Percentiles rank a stretch among this genome's conserved stretches.
Conservation (phyloP, 2,329 filamentous ascomycete species). For the Dactylonectria macrodidyma region DNA sequence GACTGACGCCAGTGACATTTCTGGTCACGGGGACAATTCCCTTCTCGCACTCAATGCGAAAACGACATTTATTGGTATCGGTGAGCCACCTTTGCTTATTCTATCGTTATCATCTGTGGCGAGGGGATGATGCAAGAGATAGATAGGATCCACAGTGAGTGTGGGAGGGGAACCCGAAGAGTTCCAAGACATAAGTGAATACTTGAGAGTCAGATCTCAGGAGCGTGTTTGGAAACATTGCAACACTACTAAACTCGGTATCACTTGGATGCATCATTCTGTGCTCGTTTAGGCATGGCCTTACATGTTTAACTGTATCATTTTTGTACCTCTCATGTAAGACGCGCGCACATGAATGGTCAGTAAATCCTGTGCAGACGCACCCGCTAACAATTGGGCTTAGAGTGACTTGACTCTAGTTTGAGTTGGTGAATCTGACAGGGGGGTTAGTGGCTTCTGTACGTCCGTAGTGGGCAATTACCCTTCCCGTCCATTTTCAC, state of each 20-base stretch:
- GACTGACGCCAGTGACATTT: slow-evolving; percentile 11
- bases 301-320: not conserved
- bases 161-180: not conserved
- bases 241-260: not conserved
- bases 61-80: not conserved
- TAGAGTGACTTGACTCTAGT: slow-evolving; percentile 1
- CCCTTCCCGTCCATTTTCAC: slow-evolving; percentile 8
- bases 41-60: not conserved
- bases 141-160: not conserved
- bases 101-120: not conserved
- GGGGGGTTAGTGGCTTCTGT: slow-evolving; percentile 22
- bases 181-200: not conserved
- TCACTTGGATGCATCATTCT: not conserved
- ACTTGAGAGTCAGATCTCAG: too few species aligned
- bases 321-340: slow-evolving; percentile 14
- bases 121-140: not conserved
- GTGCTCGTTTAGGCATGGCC: not conserved
- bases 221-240: not conserved
- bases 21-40: not conserved
- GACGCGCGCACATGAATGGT: slow-evolving; percentile 15
- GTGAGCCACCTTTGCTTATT: not conserved
- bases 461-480: slow-evolving; percentile 8
- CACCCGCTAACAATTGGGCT: slow-evolving; percentile 5
- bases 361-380: not conserved
- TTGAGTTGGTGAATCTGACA: not conserved